Evolutionary conservation across 108 stramenopile genomes (phyloP).

Genomic region (Pseudonitzschia multiseries): DNA sequence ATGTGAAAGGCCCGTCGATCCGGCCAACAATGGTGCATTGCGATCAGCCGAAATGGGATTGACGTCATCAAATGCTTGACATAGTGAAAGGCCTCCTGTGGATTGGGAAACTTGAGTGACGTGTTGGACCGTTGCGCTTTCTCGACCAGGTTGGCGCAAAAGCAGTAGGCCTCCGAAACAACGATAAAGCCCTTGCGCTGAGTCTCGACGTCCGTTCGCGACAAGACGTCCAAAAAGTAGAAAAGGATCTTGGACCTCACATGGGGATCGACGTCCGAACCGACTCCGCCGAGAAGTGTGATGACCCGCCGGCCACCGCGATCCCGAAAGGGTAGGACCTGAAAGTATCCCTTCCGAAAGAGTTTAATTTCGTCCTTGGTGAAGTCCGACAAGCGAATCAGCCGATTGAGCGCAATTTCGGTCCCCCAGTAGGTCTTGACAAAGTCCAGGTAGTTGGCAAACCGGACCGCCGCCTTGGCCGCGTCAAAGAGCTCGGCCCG

Average conservation of each 20-base stretch:
- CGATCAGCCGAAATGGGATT: not conserved
- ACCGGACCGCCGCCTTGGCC: slow-evolving; percentile 27
- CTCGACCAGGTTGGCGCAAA: no score
- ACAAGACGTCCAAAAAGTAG: slow-evolving; percentile 2
- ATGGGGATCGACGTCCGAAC: not conserved
- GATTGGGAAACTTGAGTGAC: not conserved
- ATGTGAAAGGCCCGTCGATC: not conserved
- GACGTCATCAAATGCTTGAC: not conserved
- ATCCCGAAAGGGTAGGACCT: slow-evolving; percentile 32
- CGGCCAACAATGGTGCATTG: slow-evolving; percentile 10
- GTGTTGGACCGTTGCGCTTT: not conserved
- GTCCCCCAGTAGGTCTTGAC: slow-evolving; percentile 41
- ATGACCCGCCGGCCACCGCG: slow-evolving; percentile 22
- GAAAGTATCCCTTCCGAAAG: slow-evolving; percentile 19
- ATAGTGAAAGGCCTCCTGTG: not conserved
- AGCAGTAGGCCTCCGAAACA: slow-evolving; percentile 2
- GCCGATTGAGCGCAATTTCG: slow-evolving; percentile 21
- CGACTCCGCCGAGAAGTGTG: not conserved
- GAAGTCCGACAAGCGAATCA: slow-evolving; percentile 24
- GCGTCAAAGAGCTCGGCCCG: slow-evolving; percentile 37
- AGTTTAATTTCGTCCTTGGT: slow-evolving; percentile 6
- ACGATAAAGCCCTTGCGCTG: slow-evolving; percentile 3
- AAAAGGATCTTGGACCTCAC: not conserved
- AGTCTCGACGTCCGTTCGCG: slow-evolving; percentile 9
- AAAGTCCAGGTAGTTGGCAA: slow-evolving; percentile 35